phyloP scores from a whole-genome alignment of 768 basidiomycete species.

The Mycena polygramma region DNA sequence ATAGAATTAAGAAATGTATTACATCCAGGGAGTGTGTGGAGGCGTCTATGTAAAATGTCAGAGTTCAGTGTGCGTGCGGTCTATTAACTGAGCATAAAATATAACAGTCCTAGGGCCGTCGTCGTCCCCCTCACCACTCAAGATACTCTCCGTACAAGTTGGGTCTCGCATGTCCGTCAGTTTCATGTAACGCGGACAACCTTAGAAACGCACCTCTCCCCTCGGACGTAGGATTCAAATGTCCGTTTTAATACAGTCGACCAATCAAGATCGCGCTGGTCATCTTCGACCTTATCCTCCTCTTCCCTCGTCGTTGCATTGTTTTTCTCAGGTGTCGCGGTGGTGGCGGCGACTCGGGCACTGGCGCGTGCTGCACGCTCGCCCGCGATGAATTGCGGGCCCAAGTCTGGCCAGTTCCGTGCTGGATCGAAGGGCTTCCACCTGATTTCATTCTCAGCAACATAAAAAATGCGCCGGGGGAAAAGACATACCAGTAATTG shows the following conservation, averaged over 20 bases:
- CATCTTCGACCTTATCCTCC: slow-evolving; percentile 64
- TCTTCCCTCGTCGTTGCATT: slow-evolving; percentile 58
- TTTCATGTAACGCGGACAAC: neutral
- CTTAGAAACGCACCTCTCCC: slow-evolving; percentile 61
- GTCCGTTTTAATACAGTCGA: slow-evolving; percentile 94
- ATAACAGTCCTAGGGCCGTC: neutral
- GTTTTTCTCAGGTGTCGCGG: slow-evolving; percentile 34
- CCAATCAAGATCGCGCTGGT: slow-evolving; percentile 91
- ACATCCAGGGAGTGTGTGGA: slow-evolving; percentile 14
- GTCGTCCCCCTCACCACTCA: slow-evolving; percentile 56
- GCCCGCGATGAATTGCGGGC: slow-evolving; percentile 79
- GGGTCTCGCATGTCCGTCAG: slow-evolving; percentile 54
- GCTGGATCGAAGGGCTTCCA: slow-evolving; percentile 95
- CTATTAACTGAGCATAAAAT: slow-evolving; percentile 12
- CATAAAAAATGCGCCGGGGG: slow-evolving; percentile 11
- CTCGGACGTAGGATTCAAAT: slow-evolving; percentile 93
- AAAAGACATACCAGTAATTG: slow-evolving; percentile 80
- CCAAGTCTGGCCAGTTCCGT: slow-evolving; percentile 97
- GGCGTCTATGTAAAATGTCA: slow-evolving; percentile 31
- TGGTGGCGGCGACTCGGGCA: slow-evolving; percentile 48
- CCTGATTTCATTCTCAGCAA: slow-evolving; percentile 59
- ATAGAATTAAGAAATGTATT: slow-evolving; percentile 27
- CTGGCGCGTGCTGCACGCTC: slow-evolving; percentile 73
- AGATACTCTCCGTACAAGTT: slow-evolving; percentile 96
- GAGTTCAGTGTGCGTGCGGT: slow-evolving; percentile 19